Evolutionary conservation across 2,329 filamentous ascomycete genomes (phyloP).

Genomic region (Arthrobotrys iridis): DNA sequence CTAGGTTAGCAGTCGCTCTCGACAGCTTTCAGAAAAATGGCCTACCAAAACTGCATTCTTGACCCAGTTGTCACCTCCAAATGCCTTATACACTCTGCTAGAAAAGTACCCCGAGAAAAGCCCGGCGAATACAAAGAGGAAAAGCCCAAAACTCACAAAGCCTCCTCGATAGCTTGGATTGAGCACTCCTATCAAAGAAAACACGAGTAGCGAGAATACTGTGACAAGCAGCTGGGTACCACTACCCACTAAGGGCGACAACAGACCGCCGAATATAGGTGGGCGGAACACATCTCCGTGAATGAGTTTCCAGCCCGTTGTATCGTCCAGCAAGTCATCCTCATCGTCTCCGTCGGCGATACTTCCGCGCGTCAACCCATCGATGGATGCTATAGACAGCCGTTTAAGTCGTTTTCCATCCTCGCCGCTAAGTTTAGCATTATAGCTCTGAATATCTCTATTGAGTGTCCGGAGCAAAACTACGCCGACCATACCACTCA

Average conservation of each 20-base stretch:
- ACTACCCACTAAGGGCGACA: constrained; percentile 83
- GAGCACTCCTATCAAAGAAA: constrained; percentile 79
- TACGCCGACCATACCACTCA: constrained; percentile 81
- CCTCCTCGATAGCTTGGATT: constrained; percentile 91
- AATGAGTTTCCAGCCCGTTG: constrained; percentile 86
- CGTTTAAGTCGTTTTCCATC: constrained; percentile 73
- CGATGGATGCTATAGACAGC: constrained; percentile 68
- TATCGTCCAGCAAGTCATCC: constrained; percentile 79
- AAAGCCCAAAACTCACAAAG: constrained; percentile 83
- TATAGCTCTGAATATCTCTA: constrained; percentile 79
- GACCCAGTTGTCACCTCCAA: constrained; percentile 77
- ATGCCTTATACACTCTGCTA: constrained; percentile 81
- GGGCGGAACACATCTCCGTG: constrained; percentile 88
- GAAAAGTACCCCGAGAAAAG: constrained; percentile 89
- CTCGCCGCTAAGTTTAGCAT: constrained; percentile 70
- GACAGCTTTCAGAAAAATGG: constrained; percentile 20
- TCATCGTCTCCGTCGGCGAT: constrained; percentile 65
- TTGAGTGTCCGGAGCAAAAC: constrained; percentile 81
- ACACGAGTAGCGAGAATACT: constrained; percentile 74
- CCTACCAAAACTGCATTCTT: constrained; percentile 75
- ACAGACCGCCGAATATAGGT: constrained; percentile 74
- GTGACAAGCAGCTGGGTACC: constrained; percentile 89
- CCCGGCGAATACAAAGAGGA: constrained; percentile 83
- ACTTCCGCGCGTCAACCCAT: constrained; percentile 66
- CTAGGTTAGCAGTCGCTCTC: not conserved